Evolutionary conservation across 139 green algal genomes (phyloP), one percentile per base, ranked within the genome.

Genomic region (Chlorella sp.): DNA sequence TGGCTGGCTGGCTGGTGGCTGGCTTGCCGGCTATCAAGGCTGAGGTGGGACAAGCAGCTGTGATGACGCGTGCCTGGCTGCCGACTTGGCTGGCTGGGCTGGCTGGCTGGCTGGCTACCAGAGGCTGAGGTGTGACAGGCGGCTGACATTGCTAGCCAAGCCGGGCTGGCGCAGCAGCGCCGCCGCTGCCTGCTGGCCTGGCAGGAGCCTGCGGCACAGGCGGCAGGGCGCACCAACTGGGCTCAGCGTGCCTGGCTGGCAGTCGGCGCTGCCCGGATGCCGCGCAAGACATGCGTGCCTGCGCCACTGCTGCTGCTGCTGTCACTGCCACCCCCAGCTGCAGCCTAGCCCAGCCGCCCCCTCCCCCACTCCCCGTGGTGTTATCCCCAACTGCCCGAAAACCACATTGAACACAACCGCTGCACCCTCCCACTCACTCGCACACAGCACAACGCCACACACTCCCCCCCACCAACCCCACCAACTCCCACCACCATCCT

Each of bases 81-180:
- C 9, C 24, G 22, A 34, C 14, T 12, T 39, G 78, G 40, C 78
- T 57, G 30, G 78, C 78, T 24, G 0, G n/a, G 37, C 40, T 60
- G 37, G 28, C n/a, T 22, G 40, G 32, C 24, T 83, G 36, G 16
- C 5, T 32, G 71, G 9, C 71, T 68, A 91, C 88, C 88, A 91
- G 9, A 91, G 85, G 88, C 79, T 88, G 32, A 91, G 61, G 64
- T 89, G 60, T 7, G 12, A 42, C 26, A 91, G 61, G 4, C 79
- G 28, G 73, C 61, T 73, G 37, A 89, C 88, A 1, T 48, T 57
- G 57, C 60, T 77, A 30, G 80, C 80, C 77, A 91, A 21, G 28
- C 36, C 40, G 5, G 88, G 85, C 71, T 73, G 40, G 15, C 12
- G 22, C 42, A 75, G n/a, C 48, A 89, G 85, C 42, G 53, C 42